phyloP scores from a whole-genome alignment of 2,329 filamentous ascomycete species.

The Cladophialophora chaetospira region DNA sequence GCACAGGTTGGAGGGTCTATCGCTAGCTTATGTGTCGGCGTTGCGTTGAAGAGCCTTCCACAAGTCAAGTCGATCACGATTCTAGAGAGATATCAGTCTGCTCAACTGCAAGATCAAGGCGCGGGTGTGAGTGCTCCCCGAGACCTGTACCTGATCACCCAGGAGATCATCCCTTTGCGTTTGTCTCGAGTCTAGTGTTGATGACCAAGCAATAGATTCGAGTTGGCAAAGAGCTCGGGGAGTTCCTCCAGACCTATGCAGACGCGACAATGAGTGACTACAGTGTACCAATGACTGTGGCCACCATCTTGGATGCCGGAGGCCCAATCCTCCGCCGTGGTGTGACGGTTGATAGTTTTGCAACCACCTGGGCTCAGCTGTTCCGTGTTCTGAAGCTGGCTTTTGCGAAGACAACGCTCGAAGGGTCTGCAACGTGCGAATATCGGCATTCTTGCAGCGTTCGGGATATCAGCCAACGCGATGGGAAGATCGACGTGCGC shows the following conservation, averaged over 20 bases:
- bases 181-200: too few relatives aligned
- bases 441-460: constrained; percentile 13
- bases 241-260: constrained; percentile 21
- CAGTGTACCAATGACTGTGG: constrained; percentile 1
- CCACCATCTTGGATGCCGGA: not conserved
- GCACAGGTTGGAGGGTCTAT: constrained; percentile 27
- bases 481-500: not conserved
- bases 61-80: constrained; percentile 18
- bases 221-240: constrained; percentile 14
- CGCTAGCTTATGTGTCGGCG: constrained; percentile 23
- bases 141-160: too few relatives aligned
- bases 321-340: not conserved
- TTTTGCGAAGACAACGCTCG: constrained; percentile 20
- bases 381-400: constrained; percentile 25
- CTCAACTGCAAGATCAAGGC: constrained; percentile 24
- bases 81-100: constrained; percentile 22
- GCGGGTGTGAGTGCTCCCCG: too few relatives aligned
- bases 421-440: constrained; percentile 7
- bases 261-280: constrained; percentile 6
- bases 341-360: not conserved
- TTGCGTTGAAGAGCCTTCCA: constrained; percentile 24
- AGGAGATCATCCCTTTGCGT: too few relatives aligned
- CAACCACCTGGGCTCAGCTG: constrained; percentile 25
- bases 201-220: too few relatives aligned
- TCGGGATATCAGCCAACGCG: not conserved